Base-by-base conservation (phyloP, 345 rosid genomes). In the Sonneratia alba region DNA sequence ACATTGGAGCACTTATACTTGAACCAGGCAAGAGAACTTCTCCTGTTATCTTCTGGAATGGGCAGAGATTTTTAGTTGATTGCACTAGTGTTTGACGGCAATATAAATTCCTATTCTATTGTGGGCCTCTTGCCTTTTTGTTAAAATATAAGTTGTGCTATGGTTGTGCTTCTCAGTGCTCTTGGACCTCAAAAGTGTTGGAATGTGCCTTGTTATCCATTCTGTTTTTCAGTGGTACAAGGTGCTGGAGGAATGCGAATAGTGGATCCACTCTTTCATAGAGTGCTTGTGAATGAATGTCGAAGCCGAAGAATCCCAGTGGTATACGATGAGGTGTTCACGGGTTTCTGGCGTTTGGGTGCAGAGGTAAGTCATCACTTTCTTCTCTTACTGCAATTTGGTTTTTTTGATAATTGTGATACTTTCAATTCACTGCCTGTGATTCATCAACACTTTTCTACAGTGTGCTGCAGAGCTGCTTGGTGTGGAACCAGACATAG, bases 331-430 rank as follows among this genome's bases (percentile, higher is more conserved):
- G 99, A 95, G 80, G 98, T 95, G 71, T 95, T 92, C 79, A 86
- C 97, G 1, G 99, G 97, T 57, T 94, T 90, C 78, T 95, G 99
- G 99, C 97, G 97, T 66, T 84, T 95, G 68, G 99, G 99, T 73
- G 85, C 72, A 24, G 99, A 95, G 97, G 99, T 95, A 59, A 72
- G 80, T 63, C 57, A 48, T 36, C 38, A 51, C 43, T 67, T 73
- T 43, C 24, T 40, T 43, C 67, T 70, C 40, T 70, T 63, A 6
- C 47, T 36, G 12, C 42, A 42, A 47, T 32, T 18, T 48, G 36
- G 36, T 36, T 42, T 42, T 4, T 27, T 27, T 27, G 32, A 27
- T 27, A 27, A 27, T 27, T 27, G 32, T 32, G 38, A 34, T 12
- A 37, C 21, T 68, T n/a, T n/a, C 55, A 68, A 48, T 68, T 13